A percentile compares a stretch with the other conserved stretches of the same genome.
These are phyloP conservation scores for Strobilomyces confusus DNA, from an alignment of 768 basidiomycete genomes.

Conservation along the genomic window DNA sequence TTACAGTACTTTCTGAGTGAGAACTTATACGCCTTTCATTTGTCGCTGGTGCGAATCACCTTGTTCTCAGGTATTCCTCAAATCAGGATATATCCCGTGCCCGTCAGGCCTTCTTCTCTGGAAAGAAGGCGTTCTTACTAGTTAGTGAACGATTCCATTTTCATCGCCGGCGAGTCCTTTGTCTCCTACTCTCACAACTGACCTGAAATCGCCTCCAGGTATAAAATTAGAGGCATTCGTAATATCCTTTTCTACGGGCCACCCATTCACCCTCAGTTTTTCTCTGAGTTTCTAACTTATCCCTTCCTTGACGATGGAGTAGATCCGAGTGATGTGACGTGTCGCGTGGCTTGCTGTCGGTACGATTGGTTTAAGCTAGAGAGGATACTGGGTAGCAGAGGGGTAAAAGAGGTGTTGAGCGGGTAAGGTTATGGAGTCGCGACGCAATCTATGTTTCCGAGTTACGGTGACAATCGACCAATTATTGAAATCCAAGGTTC, in stretches of 20 bases:
- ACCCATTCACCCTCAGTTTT: constrained; percentile 89
- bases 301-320: constrained; percentile 90
- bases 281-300: constrained; percentile 83
- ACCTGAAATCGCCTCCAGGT: constrained; percentile 43
- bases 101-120: constrained; percentile 87
- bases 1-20: constrained; percentile 87
- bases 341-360: constrained; percentile 76
- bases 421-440: background rate
- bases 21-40: constrained; percentile 16
- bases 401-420: constrained; percentile 15
- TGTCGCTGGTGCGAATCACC: background rate
- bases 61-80: constrained; percentile 68
- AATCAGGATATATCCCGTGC: constrained; percentile 94
- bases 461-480: no score
- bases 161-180: constrained; percentile 64
- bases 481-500: no score
- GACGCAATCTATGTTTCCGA: background rate
- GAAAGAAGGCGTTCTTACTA: constrained; percentile 81
- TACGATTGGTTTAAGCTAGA: constrained; percentile 89
- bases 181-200: background rate
- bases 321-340: constrained; percentile 82
- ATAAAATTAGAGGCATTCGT: constrained; percentile 88
- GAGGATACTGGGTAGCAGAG: constrained; percentile 49
- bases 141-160: constrained; percentile 99
- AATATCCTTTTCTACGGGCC: constrained; percentile 93